Percentiles rank a stretch among this genome's conserved stretches.
Evolutionary conservation across 345 rosid species (phyloP).

Genomic region (Aquilaria sinensis): DNA sequence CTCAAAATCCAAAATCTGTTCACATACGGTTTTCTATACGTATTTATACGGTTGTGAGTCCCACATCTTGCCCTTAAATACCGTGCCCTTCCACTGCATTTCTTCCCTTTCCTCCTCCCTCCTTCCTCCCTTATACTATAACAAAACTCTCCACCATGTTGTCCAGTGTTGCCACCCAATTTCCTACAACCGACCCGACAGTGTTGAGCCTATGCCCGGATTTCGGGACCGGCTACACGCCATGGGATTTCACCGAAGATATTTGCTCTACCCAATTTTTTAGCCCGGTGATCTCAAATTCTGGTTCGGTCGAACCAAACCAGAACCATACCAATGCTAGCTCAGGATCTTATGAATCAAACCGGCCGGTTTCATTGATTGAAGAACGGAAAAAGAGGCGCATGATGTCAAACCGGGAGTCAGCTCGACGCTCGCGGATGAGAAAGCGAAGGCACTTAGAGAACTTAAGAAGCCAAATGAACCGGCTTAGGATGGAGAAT

Average conservation of each 20-base stretch:
- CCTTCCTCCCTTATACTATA: constrained; percentile 28
- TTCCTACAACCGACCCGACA: constrained; percentile 25
- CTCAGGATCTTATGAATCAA: constrained; percentile 32
- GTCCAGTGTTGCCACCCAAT: constrained; percentile 44
- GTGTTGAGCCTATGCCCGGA: constrained; percentile 30
- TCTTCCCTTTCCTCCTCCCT: constrained; percentile 89
- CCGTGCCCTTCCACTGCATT: constrained; percentile 44
- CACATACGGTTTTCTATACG: constrained; percentile 7
- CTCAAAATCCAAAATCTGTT: constrained; percentile 31
- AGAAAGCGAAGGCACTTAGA: constrained; percentile 73
- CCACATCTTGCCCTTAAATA: constrained; percentile 43
- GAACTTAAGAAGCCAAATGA: constrained; percentile 59
- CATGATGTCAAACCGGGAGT: constrained; percentile 87
- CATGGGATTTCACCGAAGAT: constrained; percentile 54
- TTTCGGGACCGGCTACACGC: constrained; percentile 41
- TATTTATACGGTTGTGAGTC: not conserved
- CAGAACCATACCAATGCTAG: constrained; percentile 27
- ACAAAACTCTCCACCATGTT: constrained; percentile 29
- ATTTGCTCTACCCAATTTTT: constrained; percentile 28
- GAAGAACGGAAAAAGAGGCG: constrained; percentile 68
- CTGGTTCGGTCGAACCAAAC: constrained; percentile 36
- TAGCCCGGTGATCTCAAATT: constrained; percentile 24
- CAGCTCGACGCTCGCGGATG: constrained; percentile 81
- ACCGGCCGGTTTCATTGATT: constrained; percentile 14
- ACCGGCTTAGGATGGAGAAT: constrained; percentile 58